These are phyloP conservation scores for Tricholoma hemisulphureum DNA, from an alignment of 768 basidiomycete genomes.

Conservation along the genomic window DNA sequence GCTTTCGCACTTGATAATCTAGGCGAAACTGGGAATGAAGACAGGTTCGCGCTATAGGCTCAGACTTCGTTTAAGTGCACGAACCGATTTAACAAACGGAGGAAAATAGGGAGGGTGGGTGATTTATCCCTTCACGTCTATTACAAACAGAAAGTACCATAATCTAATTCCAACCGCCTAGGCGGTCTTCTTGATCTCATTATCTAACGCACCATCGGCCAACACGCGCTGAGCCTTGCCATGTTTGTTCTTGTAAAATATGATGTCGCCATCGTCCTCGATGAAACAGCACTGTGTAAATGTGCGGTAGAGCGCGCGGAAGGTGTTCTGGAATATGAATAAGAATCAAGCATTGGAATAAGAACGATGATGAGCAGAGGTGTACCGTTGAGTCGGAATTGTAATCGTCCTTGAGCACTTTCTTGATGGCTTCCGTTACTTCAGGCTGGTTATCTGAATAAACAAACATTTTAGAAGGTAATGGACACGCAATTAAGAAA, in stretches of 20 bases:
- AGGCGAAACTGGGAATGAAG: no score
- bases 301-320: conserved; percentile 57
- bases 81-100: no score
- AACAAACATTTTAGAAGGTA: not conserved
- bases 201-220: conserved; percentile 19
- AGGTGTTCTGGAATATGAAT: conserved; percentile 46
- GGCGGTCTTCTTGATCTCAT: conserved; percentile 12
- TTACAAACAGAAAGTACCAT: no score
- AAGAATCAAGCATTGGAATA: not conserved
- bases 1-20: no score
- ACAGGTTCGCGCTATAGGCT: no score
- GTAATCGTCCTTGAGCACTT: conserved; percentile 54
- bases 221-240: conserved; percentile 41
- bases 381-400: conserved; percentile 59
- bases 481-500: not conserved
- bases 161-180: not conserved
- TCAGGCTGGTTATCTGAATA: conserved; percentile 53
- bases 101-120: no score
- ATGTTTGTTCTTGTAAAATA: conserved; percentile 59
- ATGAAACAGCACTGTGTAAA: conserved; percentile 63
- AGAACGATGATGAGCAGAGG: not conserved
- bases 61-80: no score
- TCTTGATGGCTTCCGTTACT: conserved; percentile 53
- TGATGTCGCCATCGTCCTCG: conserved; percentile 60
- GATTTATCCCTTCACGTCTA: no score